Conservation (phyloP, 768 basidiomycete species). For the Naematelia aurantialba region DNA sequence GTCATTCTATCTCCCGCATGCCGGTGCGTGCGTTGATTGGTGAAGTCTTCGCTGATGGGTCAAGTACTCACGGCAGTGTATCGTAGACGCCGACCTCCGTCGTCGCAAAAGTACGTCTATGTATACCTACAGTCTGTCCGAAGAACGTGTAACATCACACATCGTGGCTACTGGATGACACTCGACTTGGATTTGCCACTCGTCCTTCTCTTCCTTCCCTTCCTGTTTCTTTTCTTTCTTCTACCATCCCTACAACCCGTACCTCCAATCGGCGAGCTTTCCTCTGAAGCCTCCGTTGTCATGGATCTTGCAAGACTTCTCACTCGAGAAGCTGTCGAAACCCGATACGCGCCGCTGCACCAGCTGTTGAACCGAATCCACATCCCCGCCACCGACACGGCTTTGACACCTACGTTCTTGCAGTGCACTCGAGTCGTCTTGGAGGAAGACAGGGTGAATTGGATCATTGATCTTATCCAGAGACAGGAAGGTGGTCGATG, state of each 20-base stretch:
- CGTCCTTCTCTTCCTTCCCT: too few relatives aligned
- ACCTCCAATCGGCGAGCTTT: too few relatives aligned
- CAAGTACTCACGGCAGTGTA: too few relatives aligned
- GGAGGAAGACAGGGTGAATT: background rate
- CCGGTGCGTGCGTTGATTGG: background rate
- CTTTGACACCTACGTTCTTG: background rate
- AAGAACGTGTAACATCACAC: too few relatives aligned
- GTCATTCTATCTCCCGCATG: background rate
- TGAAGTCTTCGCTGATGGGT: background rate
- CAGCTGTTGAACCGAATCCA: background rate
- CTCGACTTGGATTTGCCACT: too few relatives aligned
- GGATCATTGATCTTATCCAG: background rate
- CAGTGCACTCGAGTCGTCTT: background rate
- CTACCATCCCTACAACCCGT: too few relatives aligned
- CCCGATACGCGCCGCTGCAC: background rate
- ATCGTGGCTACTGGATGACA: too few relatives aligned
- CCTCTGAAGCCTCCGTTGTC: too few relatives aligned
- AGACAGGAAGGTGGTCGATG: background rate
- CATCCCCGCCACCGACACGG: background rate
- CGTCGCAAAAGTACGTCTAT: too few relatives aligned
- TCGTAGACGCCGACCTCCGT: too few relatives aligned
- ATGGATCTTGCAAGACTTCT: background rate
- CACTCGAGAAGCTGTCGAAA: background rate
- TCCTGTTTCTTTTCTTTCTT: too few relatives aligned
- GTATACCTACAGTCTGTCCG: too few relatives aligned